phyloP scores from a whole-genome alignment of 257 asterid genomes.

The Anisodus tanguticus region DNA sequence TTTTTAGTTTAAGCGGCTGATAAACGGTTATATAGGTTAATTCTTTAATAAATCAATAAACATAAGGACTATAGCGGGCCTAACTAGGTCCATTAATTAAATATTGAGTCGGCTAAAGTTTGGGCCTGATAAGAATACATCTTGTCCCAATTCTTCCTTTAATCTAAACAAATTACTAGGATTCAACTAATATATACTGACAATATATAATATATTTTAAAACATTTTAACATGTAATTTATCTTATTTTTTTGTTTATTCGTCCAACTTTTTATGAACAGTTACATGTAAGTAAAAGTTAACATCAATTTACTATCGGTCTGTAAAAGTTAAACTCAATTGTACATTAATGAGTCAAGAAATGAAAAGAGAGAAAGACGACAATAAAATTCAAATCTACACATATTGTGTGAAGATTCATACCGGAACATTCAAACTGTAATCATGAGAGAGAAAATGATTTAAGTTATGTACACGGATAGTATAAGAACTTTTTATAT shows the following conservation, averaged over 20 bases:
- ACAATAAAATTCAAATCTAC: neutral
- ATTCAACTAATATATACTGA: neutral
- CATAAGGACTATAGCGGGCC: neutral
- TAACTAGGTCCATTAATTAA: neutral
- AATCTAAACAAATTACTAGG: neutral
- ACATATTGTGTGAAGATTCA: neutral
- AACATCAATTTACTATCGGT: neutral
- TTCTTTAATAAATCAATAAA: no score
- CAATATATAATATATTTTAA: neutral
- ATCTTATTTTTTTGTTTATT: no score
- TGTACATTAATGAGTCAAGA: neutral
- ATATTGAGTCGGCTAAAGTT: neutral
- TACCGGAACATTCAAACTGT: no score
- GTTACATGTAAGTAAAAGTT: no score
- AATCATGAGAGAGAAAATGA: no score
- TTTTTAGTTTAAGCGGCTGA: no score
- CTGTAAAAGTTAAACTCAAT: neutral
- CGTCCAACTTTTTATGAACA: no score
- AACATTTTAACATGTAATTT: no score
- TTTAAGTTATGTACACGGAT: no score
- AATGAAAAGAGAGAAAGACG: neutral
- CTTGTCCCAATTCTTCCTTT: neutral
- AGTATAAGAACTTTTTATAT: no score
- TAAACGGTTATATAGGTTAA: no score
- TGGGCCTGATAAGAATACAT: neutral